Evolutionary conservation across 495 filamentous ascomycete species (phyloP).

Genomic region (Hyaloscypha hepaticicola): DNA sequence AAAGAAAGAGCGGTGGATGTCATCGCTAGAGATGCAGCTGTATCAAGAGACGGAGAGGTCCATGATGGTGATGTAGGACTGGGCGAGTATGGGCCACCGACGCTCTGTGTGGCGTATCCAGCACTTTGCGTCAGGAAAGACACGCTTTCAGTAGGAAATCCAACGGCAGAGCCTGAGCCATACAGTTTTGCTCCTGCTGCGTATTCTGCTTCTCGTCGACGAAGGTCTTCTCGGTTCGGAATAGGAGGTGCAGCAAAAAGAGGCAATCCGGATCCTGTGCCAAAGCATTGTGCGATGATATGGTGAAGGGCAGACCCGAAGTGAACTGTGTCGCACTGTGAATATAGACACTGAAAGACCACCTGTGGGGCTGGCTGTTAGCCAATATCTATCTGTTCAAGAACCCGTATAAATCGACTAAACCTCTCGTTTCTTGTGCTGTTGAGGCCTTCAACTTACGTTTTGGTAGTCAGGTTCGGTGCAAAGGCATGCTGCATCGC

Average conservation of each 20-base stretch:
- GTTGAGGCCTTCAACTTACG: constrained; percentile 25
- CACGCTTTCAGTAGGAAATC: constrained; percentile 22
- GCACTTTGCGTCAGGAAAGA: constrained; percentile 12
- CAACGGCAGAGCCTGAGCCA: constrained; percentile 19
- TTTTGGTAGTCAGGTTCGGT: constrained; percentile 37
- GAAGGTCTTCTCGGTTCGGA: constrained; percentile 34
- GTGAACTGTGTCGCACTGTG: constrained; percentile 40
- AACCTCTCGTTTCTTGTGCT: constrained; percentile 6
- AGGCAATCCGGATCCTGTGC: constrained; percentile 31
- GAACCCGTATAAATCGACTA: too few species aligned
- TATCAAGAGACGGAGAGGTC: background rate
- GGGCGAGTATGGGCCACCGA: background rate
- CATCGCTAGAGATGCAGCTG: background rate
- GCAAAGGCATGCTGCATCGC: constrained; percentile 36
- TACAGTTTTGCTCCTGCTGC: constrained; percentile 33
- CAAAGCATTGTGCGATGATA: constrained; percentile 35
- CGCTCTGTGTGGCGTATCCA: constrained; percentile 13
- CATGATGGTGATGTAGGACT: background rate
- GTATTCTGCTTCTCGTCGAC: constrained; percentile 37
- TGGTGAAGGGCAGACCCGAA: constrained; percentile 40
- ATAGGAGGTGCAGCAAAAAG: constrained; percentile 33
- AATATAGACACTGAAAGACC: constrained; percentile 42
- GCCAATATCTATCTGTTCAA: constrained; percentile 11
- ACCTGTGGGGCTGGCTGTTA: constrained; percentile 30
- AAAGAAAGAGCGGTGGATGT: background rate